Evolutionary conservation across 1,284 basidiomycete species (phyloP).

Genomic region (Xanthoconium separans): DNA sequence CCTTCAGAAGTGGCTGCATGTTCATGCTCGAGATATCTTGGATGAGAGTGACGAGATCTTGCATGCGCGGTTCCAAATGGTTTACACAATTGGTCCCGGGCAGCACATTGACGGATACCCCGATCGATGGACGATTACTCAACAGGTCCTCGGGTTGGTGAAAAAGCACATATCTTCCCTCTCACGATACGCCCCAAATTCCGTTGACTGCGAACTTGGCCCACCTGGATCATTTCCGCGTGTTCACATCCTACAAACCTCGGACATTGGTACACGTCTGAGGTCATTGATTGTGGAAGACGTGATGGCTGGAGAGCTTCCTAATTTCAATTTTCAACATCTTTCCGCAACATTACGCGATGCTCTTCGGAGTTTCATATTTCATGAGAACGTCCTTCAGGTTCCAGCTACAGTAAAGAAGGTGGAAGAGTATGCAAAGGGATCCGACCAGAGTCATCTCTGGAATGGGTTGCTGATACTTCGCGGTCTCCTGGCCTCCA

Average conservation of each 20-base stretch:
- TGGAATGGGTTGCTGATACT: not conserved
- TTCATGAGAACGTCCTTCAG: not conserved
- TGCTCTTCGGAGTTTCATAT: not conserved
- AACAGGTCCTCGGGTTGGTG: not conserved
- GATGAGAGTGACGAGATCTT: slow-evolving; percentile 1
- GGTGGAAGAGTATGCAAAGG: not conserved
- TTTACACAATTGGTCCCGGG: not conserved
- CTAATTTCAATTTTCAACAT: not conserved
- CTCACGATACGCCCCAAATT: not conserved
- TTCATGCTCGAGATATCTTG: not conserved
- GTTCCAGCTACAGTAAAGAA: not conserved
- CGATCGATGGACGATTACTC: not conserved
- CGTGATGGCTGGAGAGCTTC: not conserved
- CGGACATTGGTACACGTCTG: not conserved
- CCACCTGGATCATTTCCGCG: not conserved
- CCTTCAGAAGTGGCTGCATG: not conserved
- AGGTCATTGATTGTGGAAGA: not conserved
- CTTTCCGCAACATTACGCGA: too few species aligned
- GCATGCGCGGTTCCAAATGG: not conserved
- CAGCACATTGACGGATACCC: slow-evolving; percentile 1
- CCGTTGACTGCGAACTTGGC: not conserved
- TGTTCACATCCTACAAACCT: not conserved
- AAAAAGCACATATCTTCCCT: not conserved
- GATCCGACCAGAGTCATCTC: not conserved
- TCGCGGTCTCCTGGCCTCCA: not conserved